These are phyloP conservation scores for Tuber brumale DNA, from an alignment of 495 filamentous ascomycete genomes.

Conservation along the genomic window DNA sequence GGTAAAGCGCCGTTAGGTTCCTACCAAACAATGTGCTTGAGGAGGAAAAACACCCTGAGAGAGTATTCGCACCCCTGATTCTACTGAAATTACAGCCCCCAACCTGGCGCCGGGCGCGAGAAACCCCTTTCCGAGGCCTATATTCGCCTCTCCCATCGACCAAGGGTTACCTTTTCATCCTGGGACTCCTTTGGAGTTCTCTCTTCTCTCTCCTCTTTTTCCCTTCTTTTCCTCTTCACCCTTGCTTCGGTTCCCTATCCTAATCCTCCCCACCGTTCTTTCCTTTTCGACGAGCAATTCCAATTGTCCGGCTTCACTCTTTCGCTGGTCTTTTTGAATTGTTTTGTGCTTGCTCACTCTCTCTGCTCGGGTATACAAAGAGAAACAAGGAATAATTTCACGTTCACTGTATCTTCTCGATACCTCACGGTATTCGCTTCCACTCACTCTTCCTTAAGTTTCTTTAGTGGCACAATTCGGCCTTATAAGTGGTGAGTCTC, in stretches of 20 bases:
- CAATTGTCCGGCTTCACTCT: constrained; percentile 41
- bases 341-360: constrained; percentile 18
- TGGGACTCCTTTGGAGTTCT: constrained; percentile 5
- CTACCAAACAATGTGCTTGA: neutral
- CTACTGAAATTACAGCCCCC: neutral
- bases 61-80: neutral
- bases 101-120: neutral
- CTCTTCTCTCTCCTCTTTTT: constrained; percentile 11
- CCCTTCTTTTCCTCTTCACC: constrained; percentile 18
- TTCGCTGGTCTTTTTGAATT: constrained; percentile 35
- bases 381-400: neutral
- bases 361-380: neutral
- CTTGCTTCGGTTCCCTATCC: constrained; percentile 16
- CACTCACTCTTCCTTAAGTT: neutral
- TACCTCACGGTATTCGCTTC: constrained; percentile 3
- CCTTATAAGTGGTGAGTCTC: constrained; percentile 36
- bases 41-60: neutral
- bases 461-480: neutral
- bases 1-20: neutral
- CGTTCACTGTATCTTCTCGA: constrained; percentile 16
- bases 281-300: constrained; percentile 22
- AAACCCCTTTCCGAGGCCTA: neutral
- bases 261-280: constrained; percentile 22
- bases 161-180: neutral
- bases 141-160: neutral